These are phyloP conservation scores for Bisporella sp. DNA, from an alignment of 2,329 filamentous ascomycete species.

Conservation along the genomic window DNA sequence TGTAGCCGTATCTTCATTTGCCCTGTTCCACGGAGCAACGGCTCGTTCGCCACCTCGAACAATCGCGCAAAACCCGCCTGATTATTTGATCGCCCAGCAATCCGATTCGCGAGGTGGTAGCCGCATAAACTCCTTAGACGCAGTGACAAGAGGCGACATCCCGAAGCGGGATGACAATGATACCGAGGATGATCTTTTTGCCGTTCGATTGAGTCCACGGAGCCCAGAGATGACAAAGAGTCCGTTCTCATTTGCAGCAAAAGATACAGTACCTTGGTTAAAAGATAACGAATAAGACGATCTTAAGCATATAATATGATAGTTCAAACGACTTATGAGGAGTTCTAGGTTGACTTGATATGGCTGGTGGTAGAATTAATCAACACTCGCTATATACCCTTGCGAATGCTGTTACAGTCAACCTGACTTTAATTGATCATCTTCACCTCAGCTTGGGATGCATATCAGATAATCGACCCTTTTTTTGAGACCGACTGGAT, in stretches of 20 bases:
- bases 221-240: conserved; percentile 81
- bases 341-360: not conserved
- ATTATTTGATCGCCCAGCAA: conserved; percentile 19
- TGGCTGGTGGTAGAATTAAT: not conserved
- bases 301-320: conserved; percentile 2
- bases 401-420: no score
- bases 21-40: conserved; percentile 44
- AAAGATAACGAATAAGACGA: conserved; percentile 15
- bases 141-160: conserved; percentile 28
- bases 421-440: no score
- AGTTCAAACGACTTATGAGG: conserved; percentile 1
- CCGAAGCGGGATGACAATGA: conserved; percentile 35
- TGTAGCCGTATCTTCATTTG: conserved; percentile 55
- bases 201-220: conserved; percentile 76
- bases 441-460: no score
- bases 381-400: not conserved
- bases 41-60: conserved; percentile 36
- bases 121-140: conserved; percentile 29
- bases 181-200: conserved; percentile 77
- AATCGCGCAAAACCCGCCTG: conserved; percentile 21
- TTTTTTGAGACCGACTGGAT: no score
- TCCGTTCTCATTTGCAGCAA: conserved; percentile 56
- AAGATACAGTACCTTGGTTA: conserved; percentile 24
- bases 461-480: no score
- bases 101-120: conserved; percentile 12